phyloP scores from a whole-genome alignment of 176 grass and related monocot species.

The Pontederia crassipes region DNA sequence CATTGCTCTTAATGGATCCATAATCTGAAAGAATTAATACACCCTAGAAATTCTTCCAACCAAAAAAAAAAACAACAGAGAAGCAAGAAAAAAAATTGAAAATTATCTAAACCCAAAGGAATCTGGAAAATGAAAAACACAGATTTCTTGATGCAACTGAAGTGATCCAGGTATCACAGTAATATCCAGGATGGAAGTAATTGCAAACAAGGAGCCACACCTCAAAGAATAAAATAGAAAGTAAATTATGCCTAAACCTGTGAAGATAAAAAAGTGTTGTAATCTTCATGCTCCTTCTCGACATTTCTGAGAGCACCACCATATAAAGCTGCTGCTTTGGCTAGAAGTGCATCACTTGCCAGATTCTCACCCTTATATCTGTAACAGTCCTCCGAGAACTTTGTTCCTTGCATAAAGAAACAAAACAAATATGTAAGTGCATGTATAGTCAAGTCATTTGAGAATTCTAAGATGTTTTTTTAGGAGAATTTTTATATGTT shows the following conservation, averaged over 20 bases:
- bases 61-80: slow-evolving; percentile 22
- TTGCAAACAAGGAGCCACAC: no score
- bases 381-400: slow-evolving; percentile 97
- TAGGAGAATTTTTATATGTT: neutral
- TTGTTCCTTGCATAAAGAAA: slow-evolving; percentile 50
- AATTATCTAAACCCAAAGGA: no score
- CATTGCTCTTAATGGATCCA: slow-evolving; percentile 88
- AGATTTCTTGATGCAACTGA: no score
- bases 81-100: no score
- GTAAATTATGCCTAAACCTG: slow-evolving; percentile 34
- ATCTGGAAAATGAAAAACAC: no score
- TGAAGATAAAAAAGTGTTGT: slow-evolving; percentile 62
- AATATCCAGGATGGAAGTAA: no score
- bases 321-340: slow-evolving; percentile 67
- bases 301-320: slow-evolving; percentile 93
- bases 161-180: no score
- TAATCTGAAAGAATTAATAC: slow-evolving; percentile 37
- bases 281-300: slow-evolving; percentile 92
- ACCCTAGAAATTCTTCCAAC: no score
- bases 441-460: neutral
- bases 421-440: neutral
- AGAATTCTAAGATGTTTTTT: no score
- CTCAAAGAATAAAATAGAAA: neutral
- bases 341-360: slow-evolving; percentile 49
- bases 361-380: slow-evolving; percentile 85